phyloP scores from a whole-genome alignment of 257 asterid species.

The Solanum sejunctum region DNA sequence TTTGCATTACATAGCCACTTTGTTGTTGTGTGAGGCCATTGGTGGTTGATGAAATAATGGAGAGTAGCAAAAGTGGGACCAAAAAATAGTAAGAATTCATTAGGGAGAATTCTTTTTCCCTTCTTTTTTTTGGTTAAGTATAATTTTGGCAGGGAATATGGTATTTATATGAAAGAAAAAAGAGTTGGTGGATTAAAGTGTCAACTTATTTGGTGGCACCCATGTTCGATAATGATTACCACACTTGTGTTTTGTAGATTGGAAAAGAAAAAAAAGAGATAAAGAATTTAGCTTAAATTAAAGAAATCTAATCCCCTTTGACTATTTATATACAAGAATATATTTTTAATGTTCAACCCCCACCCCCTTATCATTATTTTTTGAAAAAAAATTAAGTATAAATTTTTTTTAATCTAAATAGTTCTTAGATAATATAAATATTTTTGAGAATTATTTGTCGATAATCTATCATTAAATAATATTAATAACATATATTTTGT shows the following conservation, averaged over 20 bases:
- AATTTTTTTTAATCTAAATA: background rate
- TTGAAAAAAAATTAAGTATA: no score
- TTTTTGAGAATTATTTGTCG: background rate
- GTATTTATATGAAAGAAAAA: background rate
- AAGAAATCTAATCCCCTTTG: background rate
- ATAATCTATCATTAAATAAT: background rate
- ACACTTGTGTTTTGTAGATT: background rate
- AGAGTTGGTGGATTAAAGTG: slow-evolving; percentile 19
- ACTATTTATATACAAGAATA: background rate
- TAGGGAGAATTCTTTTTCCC: background rate
- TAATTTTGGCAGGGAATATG: background rate
- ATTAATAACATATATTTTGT: background rate
- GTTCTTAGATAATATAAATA: background rate
- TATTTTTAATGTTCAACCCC: background rate
- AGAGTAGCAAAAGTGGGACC: background rate
- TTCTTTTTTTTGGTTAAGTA: background rate
- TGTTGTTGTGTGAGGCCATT: background rate
- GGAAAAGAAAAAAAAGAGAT: background rate
- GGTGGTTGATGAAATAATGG: background rate
- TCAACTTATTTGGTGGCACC: slow-evolving; percentile 26
- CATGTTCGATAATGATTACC: slow-evolving; percentile 37
- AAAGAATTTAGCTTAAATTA: background rate
- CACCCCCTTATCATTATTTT: background rate
- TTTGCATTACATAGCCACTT: background rate
- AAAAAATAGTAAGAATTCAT: slow-evolving; percentile 5